Conservation (phyloP, 495 filamentous ascomycete genomes). For the Tuber calosporum region DNA sequence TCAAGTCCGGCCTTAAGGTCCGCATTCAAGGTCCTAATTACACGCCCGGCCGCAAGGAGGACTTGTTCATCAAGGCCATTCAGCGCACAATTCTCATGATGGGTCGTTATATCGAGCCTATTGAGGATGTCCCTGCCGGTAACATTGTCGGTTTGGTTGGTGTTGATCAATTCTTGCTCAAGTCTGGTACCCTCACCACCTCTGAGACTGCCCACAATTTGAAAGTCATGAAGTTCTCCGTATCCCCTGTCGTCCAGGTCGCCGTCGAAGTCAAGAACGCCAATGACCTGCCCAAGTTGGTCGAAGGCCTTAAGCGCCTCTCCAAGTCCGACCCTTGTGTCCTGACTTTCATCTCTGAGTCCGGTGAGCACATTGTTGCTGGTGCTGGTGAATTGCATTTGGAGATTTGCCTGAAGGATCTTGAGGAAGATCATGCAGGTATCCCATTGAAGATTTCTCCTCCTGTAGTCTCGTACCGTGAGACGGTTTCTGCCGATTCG, state of each 20-base stretch:
- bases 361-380: conserved; percentile 97
- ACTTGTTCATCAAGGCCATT: conserved; percentile 98
- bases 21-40: conserved; percentile 99
- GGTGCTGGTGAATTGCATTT: conserved; percentile 98
- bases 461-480: conserved; percentile 95
- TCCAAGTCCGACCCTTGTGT: conserved; percentile 99
- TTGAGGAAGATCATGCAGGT: conserved; percentile 98
- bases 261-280: conserved; percentile 99
- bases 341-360: conserved; percentile 74
- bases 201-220: conserved; percentile 97
- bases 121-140: conserved; percentile 97
- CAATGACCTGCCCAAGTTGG: conserved; percentile 97
- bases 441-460: conserved; percentile 93
- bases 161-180: conserved; percentile 99
- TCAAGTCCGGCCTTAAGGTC: conserved; percentile 96
- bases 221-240: conserved; percentile 99
- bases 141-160: conserved; percentile 99
- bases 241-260: conserved; percentile 96
- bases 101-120: conserved; percentile 97
- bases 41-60: conserved; percentile 93
- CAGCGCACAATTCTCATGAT: conserved; percentile 99
- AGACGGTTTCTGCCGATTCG: conserved; percentile 74
- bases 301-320: conserved; percentile 99
- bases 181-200: conserved; percentile 98
- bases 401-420: conserved; percentile 99